phyloP scores from a whole-genome alignment of 2,329 filamentous ascomycete genomes.

The Lecanicillium sp. region DNA sequence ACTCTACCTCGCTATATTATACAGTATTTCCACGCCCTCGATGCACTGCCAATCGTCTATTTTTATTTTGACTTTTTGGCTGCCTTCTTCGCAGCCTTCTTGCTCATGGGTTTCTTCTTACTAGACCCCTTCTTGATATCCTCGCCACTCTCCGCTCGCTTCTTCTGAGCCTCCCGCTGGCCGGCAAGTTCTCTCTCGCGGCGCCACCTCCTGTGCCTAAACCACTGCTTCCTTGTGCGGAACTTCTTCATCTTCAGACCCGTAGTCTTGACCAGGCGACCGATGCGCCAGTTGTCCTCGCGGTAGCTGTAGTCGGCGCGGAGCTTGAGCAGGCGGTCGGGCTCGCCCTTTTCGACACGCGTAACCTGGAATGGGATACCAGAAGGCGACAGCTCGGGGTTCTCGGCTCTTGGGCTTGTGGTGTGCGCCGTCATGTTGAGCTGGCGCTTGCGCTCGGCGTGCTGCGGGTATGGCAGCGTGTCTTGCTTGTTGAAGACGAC shows the following conservation, averaged over 20 bases:
- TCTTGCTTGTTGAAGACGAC: constrained; percentile 80
- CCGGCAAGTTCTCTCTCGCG: constrained; percentile 32
- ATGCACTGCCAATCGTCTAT: no score
- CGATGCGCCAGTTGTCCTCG: constrained; percentile 53
- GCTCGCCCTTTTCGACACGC: constrained; percentile 31
- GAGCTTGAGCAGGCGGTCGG: constrained; percentile 40
- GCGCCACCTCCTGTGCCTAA: constrained; percentile 35
- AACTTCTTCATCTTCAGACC: constrained; percentile 40
- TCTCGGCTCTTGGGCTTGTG: constrained; percentile 28
- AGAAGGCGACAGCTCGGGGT: constrained; percentile 36
- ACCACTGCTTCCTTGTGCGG: constrained; percentile 40
- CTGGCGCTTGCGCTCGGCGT: constrained; percentile 65
- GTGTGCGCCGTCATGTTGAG: constrained; percentile 61
- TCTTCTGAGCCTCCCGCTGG: constrained; percentile 28
- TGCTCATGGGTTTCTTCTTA: constrained; percentile 23
- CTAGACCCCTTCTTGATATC: constrained; percentile 15
- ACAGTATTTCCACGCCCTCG: no score
- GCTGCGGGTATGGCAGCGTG: constrained; percentile 65
- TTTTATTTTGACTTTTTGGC: constrained; percentile 19
- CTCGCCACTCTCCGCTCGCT: constrained; percentile 20
- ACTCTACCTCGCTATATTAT: no score
- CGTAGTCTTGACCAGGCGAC: constrained; percentile 43
- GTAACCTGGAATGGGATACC: constrained; percentile 40
- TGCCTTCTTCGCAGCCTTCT: constrained; percentile 25
- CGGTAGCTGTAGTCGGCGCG: constrained; percentile 48